Base-by-base conservation (phyloP, 495 filamentous ascomycete genomes). In the Platismatia glauca region DNA sequence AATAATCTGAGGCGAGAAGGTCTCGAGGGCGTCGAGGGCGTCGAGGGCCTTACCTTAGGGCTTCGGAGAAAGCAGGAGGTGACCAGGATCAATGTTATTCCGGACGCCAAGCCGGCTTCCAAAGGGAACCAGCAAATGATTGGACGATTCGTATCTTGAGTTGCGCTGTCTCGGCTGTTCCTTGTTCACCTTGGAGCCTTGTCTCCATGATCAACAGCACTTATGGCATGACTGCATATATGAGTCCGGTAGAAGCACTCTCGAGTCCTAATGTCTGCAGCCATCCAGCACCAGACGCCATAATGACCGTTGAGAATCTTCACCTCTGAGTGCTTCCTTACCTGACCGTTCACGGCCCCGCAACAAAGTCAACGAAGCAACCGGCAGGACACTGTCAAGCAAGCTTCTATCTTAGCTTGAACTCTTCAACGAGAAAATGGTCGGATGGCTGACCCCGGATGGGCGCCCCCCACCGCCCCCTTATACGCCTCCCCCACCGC, bases 401-500 rank as follows among this genome's bases (percentile, higher is more conserved):
- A n/a, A n/a, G n/a, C n/a, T n/a, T n/a, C n/a, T n/a, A n/a, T n/a
- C n/a, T n/a, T n/a, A n/a, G n/a, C n/a, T n/a, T n/a, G n/a, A n/a
- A n/a, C n/a, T n/a, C n/a, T n/a, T n/a, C n/a, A n/a, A n/a, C n/a
- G n/a, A n/a, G n/a, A n/a, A n/a, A n/a, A n/a, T n/a, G n/a, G n/a
- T n/a, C n/a, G n/a, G n/a, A n/a, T n/a, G n/a, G n/a, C n/a, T n/a
- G n/a, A n/a, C n/a, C n/a, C n/a, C n/a, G n/a, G n/a, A n/a, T n/a
- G n/a, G n/a, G n/a, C n/a, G n/a, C n/a, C n/a, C n/a, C n/a, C n/a
- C n/a, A n/a, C n/a, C n/a, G n/a, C n/a, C n/a, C n/a, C n/a, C n/a
- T n/a, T n/a, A n/a, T n/a, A n/a, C n/a, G n/a, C n/a, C n/a, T n/a
- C 60, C 39, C 15, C 63, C 63, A 44, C 64, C 64, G 16, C 64